phyloP scores from a whole-genome alignment of 2,329 filamentous ascomycete species.

The Fusarium sp. region DNA sequence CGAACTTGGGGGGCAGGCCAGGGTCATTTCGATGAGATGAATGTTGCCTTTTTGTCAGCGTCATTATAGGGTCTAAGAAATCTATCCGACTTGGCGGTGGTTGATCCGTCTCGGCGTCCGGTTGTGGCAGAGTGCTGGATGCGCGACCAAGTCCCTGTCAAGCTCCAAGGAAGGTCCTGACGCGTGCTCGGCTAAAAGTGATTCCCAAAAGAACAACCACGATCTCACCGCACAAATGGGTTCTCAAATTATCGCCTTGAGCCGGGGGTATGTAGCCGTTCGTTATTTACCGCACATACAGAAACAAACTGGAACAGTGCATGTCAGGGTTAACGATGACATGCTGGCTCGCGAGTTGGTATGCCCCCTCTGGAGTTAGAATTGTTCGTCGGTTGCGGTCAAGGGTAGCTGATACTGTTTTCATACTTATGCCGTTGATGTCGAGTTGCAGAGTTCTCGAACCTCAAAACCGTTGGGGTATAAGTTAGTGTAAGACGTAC shows the following conservation, averaged over 20 bases:
- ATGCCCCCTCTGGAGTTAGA: constrained; percentile 9
- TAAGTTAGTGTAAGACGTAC: constrained; percentile 9
- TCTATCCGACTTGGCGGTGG: constrained; percentile 31
- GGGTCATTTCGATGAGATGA: neutral
- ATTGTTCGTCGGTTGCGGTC: constrained; percentile 16
- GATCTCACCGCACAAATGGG: constrained; percentile 14
- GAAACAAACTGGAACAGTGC: neutral
- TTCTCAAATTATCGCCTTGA: neutral
- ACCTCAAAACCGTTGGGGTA: constrained; percentile 22
- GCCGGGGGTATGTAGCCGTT: constrained; percentile 28
- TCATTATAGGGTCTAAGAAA: constrained; percentile 5
- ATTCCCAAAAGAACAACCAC: constrained; percentile 7
- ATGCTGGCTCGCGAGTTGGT: constrained; percentile 11
- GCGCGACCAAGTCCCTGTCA: neutral
- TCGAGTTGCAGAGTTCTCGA: constrained; percentile 16
- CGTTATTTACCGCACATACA: constrained; percentile 20
- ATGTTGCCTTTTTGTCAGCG: constrained; percentile 24
- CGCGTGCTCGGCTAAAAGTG: constrained; percentile 31
- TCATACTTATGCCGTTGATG: neutral
- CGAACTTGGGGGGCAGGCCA: constrained; percentile 3
- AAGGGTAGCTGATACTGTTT: neutral
- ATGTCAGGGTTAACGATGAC: constrained; percentile 15
- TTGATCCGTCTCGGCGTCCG: constrained; percentile 25
- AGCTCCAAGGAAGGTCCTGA: neutral
- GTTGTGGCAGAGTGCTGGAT: constrained; percentile 6